Evolutionary conservation across 1,284 basidiomycete genomes (phyloP).

Genomic region (Boletus mariae): DNA sequence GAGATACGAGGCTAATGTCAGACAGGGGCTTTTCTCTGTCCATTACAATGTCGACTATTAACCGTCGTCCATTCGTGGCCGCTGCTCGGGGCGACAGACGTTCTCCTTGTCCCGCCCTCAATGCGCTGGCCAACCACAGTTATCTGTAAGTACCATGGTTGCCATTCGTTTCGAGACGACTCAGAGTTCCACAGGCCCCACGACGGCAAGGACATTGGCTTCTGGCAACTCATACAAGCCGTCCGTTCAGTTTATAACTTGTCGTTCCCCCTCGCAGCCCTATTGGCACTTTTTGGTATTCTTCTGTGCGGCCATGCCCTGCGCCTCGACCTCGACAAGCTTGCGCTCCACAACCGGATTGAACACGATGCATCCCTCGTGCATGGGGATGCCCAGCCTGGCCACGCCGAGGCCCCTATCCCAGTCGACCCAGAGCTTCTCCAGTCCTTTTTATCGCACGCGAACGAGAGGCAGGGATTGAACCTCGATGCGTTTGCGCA

Average conservation of each 20-base stretch:
- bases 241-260: conserved; percentile 37
- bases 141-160: conserved; percentile 40
- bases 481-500: conserved; percentile 40
- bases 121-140: conserved; percentile 45
- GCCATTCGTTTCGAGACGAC: conserved; percentile 32
- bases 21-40: conserved; percentile 20
- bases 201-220: conserved; percentile 33
- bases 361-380: conserved; percentile 53
- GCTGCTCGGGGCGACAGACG: conserved; percentile 34
- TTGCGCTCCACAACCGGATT: conserved; percentile 42
- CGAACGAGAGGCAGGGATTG: conserved; percentile 22
- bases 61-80: conserved; percentile 39
- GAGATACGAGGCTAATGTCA: conserved; percentile 17
- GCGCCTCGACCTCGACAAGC: conserved; percentile 38
- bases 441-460: conserved; percentile 20
- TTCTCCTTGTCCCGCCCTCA: conserved; percentile 50
- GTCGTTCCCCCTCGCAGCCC: conserved; percentile 35
- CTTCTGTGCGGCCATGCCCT: conserved; percentile 28
- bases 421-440: conserved; percentile 30
- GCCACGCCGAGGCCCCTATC: conserved; percentile 32
- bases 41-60: conserved; percentile 27
- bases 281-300: conserved; percentile 32
- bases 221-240: conserved; percentile 33
- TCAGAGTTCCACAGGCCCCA: conserved; percentile 23
- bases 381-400: conserved; percentile 34